Conservation (phyloP, 2,329 filamentous ascomycete species). For the Cephalotrichum gorgonifer region DNA sequence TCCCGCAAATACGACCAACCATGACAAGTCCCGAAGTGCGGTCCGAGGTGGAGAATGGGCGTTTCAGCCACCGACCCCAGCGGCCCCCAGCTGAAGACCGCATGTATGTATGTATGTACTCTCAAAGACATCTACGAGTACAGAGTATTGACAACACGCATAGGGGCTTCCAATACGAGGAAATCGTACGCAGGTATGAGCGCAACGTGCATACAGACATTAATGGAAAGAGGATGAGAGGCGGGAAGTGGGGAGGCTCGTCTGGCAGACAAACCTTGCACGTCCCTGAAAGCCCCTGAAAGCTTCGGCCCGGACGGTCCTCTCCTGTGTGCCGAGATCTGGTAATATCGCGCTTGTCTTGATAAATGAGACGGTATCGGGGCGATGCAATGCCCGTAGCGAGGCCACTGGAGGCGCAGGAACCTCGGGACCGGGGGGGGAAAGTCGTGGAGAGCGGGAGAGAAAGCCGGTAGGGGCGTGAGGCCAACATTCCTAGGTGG, state of each 20-base stretch:
- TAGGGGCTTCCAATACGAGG: no score
- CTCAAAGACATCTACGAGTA: no score
- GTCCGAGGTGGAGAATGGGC: neutral
- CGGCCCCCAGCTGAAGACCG: neutral
- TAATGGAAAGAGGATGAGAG: no score
- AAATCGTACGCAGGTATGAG: no score
- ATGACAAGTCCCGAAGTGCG: neutral
- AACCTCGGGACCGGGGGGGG: neutral
- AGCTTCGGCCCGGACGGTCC: neutral
- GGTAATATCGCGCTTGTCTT: neutral
- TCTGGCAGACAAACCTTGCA: neutral
- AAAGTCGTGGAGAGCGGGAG: neutral
- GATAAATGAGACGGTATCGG: neutral
- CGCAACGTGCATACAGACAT: no score
- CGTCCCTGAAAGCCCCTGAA: neutral
- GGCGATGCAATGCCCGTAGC: neutral
- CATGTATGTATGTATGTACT: neutral
- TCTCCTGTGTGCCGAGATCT: neutral
- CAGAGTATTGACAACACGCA: no score
- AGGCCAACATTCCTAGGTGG: neutral
- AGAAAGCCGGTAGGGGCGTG: neutral
- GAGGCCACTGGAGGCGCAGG: neutral
- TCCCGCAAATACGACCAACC: neutral
- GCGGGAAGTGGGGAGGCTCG: neutral
- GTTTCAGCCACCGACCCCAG: neutral